Evolutionary conservation across 1,284 basidiomycete species (phyloP), one percentile per base, ranked within the genome.

Genomic region (Limonomyces culmigenus): DNA sequence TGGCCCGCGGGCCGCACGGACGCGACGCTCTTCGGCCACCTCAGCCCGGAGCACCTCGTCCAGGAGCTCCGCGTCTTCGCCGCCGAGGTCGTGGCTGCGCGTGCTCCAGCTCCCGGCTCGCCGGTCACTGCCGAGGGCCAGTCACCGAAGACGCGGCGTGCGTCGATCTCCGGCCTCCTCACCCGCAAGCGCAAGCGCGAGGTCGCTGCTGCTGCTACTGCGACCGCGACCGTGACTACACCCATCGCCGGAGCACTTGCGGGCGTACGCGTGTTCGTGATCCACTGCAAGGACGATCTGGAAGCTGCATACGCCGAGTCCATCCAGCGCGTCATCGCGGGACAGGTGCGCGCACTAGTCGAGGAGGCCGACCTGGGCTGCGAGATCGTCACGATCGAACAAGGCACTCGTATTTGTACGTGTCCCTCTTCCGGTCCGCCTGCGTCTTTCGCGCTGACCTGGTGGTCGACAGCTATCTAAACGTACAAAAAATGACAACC

Each of bases 271-370:
- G 65, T 89, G 17, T 79, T 70, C 48, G 59, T 88, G 39, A 84
- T 70, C 21, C 85, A 89, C 49, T 85, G 79, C 59, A 89, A 89
- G 48, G 79, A 84, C 43, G 66, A 70, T 35, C 50, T 73, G 36
- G 53, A 58, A 27, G 47, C 46, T 13, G 47, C 46, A 33, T 55
- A 53, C 18, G 59, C 61, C 29, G 52, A 52, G 29, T 67, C 72
- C 21, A 67, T 70, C 32, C 59, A 60, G 39, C 57, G 68, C 4
- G 52, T 77, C 29, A 83, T 85, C 38, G 60, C 67, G 12, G 59
- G 64, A 18, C 73, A 84, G 51, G 70, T 81, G 30, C 59, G 61
- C 33, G 55, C 56, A 19, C 52, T 78, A 35, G 63, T 79, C 4
- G 59, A 65, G 14, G 58, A 56, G 25, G 65, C 62, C 42, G 61